These are phyloP conservation scores for Huntiella moniliformis DNA, from an alignment of 2,329 filamentous ascomycete species.

Conservation along the genomic window DNA sequence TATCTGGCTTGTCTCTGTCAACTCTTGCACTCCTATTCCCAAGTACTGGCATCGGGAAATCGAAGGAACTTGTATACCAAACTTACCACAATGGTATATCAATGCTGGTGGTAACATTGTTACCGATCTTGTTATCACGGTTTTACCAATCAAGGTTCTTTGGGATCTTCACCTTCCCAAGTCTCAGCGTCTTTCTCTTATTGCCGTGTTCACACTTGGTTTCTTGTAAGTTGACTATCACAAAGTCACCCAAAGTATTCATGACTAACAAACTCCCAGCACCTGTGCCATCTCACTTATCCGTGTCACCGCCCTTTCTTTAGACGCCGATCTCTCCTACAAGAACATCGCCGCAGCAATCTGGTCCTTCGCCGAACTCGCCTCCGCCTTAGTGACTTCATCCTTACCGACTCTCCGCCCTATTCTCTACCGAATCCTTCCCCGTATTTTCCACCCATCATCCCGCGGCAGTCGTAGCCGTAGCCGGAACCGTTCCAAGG, in stretches of 20 bases:
- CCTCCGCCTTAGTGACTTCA: slow-evolving; percentile 14
- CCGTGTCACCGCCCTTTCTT: slow-evolving; percentile 14
- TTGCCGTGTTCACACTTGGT: slow-evolving; percentile 13
- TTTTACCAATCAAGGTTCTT: slow-evolving; percentile 13
- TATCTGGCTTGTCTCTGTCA: slow-evolving; percentile 10
- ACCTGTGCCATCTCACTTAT: slow-evolving; percentile 16
- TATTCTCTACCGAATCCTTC: slow-evolving; percentile 15
- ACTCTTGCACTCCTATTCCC: slow-evolving; percentile 12
- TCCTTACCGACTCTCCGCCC: slow-evolving; percentile 16
- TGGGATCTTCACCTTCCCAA: slow-evolving; percentile 13
- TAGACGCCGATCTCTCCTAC: slow-evolving; percentile 14
- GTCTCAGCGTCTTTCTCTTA: slow-evolving; percentile 12
- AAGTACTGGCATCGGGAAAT: slow-evolving; percentile 12
- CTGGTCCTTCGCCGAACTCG: slow-evolving; percentile 15
- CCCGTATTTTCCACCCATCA: slow-evolving; percentile 13
- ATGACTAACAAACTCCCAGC: slow-evolving; percentile 3
- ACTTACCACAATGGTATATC: slow-evolving; percentile 13
- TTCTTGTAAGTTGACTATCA: slow-evolving; percentile 13
- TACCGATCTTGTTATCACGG: slow-evolving; percentile 11
- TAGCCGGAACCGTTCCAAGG: neutral
- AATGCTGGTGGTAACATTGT: slow-evolving; percentile 14
- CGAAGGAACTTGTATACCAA: slow-evolving; percentile 12
- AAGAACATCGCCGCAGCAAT: slow-evolving; percentile 16
- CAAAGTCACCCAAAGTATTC: too few relatives aligned
- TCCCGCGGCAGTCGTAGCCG: slow-evolving; percentile 1